A percentile compares a stretch with the other conserved stretches of the same genome.
These are phyloP conservation scores for Ceratobasidium sp. DNA, from an alignment of 1,284 basidiomycete genomes.

Conservation along the genomic window DNA sequence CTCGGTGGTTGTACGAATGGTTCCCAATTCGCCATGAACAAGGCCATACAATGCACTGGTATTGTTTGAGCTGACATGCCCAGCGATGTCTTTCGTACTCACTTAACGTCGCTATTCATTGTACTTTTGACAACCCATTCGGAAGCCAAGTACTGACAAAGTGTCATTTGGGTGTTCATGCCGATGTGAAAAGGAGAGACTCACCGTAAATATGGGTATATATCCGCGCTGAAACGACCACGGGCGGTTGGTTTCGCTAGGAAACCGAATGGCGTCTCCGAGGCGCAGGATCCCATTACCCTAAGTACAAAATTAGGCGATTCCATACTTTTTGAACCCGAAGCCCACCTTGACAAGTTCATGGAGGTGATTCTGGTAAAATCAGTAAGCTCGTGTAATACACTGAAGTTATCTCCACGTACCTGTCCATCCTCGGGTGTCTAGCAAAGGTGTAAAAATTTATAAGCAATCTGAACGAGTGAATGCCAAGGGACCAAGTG, in stretches of 20 bases:
- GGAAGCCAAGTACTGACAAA: slow-evolving; percentile 63
- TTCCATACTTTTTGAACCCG: neutral
- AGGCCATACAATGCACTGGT: slow-evolving; percentile 60
- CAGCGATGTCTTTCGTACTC: slow-evolving; percentile 36
- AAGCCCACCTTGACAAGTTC: slow-evolving; percentile 53
- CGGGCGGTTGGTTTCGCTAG: slow-evolving; percentile 47
- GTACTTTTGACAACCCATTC: slow-evolving; percentile 68
- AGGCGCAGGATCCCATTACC: slow-evolving; percentile 60
- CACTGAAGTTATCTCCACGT: slow-evolving; percentile 32
- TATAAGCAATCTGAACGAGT: neutral
- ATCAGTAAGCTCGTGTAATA: slow-evolving; percentile 27
- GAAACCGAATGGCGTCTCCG: slow-evolving; percentile 53
- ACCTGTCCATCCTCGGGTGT: slow-evolving; percentile 62
- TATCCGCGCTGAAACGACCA: slow-evolving; percentile 68
- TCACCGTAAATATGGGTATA: slow-evolving; percentile 63
- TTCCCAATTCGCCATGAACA: slow-evolving; percentile 59
- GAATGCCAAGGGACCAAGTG: too few relatives aligned
- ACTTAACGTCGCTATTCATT: slow-evolving; percentile 63
- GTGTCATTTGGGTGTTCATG: neutral
- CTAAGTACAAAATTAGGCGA: slow-evolving; percentile 46
- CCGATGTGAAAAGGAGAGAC: slow-evolving; percentile 37
- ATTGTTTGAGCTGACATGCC: neutral
- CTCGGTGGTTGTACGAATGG: slow-evolving; percentile 54
- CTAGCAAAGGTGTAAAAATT: slow-evolving; percentile 47
- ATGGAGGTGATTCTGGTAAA: slow-evolving; percentile 55